Base-by-base conservation (phyloP, 306 rosid species). In the Fagus sylvatica region DNA sequence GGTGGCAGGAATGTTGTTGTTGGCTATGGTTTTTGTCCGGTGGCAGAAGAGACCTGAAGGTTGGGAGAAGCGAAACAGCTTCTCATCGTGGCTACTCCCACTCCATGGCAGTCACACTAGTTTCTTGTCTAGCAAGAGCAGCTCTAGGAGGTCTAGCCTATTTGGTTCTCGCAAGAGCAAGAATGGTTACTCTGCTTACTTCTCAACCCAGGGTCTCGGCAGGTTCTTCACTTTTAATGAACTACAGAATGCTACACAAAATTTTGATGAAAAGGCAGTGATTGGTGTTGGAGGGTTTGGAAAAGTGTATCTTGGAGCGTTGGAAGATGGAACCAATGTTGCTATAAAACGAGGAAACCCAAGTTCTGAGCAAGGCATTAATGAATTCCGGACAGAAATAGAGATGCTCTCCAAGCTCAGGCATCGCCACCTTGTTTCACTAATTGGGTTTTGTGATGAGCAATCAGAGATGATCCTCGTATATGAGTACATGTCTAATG, bases 271-370 rank as follows among this genome's bases (percentile, higher is more conserved):
- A n/a, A 88, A 81, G 43, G 87, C 72, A 5, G 84, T 92, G 48
- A 90, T 94, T 46, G 98, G 98, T 8, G 90, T 88, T 2, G 97
- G 98, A 22, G 98, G 98, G 7, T 94, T 92, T 28, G 97, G 98
- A 17, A 92, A 92, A 59, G 97, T 94, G 43, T 94, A 92, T 49
- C 71, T 88, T 33, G 96, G 98, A 48, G 88, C 62, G 7, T 61
- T 92, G 57, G 90, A 87, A 74, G 93, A 89, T 55, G 96, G 96
- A 9, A 94, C 78, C 1, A 87, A 85, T 53, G 84, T 90, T 2
- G 98, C 98, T 16, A 72, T 94, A 16, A 94, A 92, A 72, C 64
- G 96, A 72, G 98, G 97, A 15, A 90, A 59, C 51, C 80, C 85
- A 5, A 78, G 90, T 55, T 90, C 98, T 7, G 88, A 86, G 22